Percentiles rank a stretch among this genome's conserved stretches.
These are phyloP conservation scores for Cucumis cinereus DNA, from an alignment of 306 rosid species.

Conservation along the genomic window DNA sequence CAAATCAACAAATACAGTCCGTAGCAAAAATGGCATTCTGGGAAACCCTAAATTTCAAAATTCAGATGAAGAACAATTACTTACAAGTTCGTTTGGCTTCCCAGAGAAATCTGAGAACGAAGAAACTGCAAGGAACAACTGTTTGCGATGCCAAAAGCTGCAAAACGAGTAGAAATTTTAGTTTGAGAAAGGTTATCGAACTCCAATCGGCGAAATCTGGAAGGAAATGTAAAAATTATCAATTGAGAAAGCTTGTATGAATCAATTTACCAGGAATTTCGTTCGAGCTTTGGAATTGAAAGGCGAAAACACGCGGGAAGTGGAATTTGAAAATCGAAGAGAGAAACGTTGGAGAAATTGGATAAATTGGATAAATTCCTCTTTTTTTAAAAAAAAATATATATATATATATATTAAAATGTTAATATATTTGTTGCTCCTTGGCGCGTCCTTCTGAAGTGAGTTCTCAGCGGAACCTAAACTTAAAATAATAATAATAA, in stretches of 20 bases:
- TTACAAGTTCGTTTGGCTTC: not conserved
- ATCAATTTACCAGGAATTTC: not conserved
- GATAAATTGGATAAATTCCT: not conserved
- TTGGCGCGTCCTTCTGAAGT: not conserved
- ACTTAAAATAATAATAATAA: too few species aligned
- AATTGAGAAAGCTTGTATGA: not conserved
- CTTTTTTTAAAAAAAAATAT: not conserved
- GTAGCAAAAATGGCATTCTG: not conserved
- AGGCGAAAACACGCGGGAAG: constrained; percentile 6
- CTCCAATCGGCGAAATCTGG: not conserved
- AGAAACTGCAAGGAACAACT: not conserved
- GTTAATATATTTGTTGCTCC: not conserved
- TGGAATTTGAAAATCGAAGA: not conserved
- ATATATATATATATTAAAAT: too few species aligned
- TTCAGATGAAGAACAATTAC: not conserved
- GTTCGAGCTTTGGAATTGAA: not conserved
- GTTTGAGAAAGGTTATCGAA: not conserved
- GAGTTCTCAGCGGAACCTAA: not conserved
- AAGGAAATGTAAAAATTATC: not conserved
- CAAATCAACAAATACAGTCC: not conserved
- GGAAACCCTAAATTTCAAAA: constrained; percentile 5
- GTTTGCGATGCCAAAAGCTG: not conserved
- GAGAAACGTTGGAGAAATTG: not conserved
- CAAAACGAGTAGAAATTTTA: not conserved
- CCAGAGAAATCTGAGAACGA: not conserved